Evolutionary conservation across 495 filamentous ascomycete species (phyloP).

Genomic region (Neurospora tetrasperma): DNA sequence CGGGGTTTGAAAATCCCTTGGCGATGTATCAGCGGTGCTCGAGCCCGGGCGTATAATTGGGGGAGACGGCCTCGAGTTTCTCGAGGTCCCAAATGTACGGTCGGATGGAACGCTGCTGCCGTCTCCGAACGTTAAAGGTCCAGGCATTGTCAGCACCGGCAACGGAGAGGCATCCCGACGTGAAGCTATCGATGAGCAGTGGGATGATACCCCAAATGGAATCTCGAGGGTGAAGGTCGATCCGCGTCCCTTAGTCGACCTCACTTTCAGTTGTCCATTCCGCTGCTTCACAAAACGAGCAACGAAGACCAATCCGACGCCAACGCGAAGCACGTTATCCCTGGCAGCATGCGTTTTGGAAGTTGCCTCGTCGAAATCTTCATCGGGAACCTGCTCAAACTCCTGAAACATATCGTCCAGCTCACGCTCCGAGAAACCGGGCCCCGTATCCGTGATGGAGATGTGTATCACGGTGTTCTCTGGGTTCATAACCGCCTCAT

Average conservation of each 20-base stretch:
- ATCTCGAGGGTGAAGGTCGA: constrained; percentile 19
- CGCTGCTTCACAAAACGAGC: constrained; percentile 18
- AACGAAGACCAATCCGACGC: constrained; percentile 14
- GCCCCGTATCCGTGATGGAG: constrained; percentile 59
- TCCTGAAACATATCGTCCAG: constrained; percentile 66
- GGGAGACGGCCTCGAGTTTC: background rate
- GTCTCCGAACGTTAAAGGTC: background rate
- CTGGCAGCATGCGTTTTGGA: background rate
- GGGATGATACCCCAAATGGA: constrained; percentile 18
- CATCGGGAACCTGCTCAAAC: constrained; percentile 62
- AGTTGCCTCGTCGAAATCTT: constrained; percentile 39
- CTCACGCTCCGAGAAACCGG: constrained; percentile 54
- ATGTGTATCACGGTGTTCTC: constrained; percentile 50
- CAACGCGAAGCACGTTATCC: constrained; percentile 12
- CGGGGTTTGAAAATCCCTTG: constrained; percentile 4
- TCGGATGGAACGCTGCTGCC: constrained; percentile 3
- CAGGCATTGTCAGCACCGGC: constrained; percentile 13
- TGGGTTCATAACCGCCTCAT: constrained; percentile 18
- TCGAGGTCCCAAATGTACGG: background rate
- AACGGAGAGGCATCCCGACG: constrained; percentile 14
- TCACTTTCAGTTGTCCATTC: constrained; percentile 13
- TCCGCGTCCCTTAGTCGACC: constrained; percentile 10
- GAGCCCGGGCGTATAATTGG: constrained; percentile 1
- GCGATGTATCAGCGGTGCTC: background rate
- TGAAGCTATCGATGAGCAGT: constrained; percentile 9